Base-by-base conservation (phyloP, 352 stramenopile genomes). In the Phytophthora europaea region DNA sequence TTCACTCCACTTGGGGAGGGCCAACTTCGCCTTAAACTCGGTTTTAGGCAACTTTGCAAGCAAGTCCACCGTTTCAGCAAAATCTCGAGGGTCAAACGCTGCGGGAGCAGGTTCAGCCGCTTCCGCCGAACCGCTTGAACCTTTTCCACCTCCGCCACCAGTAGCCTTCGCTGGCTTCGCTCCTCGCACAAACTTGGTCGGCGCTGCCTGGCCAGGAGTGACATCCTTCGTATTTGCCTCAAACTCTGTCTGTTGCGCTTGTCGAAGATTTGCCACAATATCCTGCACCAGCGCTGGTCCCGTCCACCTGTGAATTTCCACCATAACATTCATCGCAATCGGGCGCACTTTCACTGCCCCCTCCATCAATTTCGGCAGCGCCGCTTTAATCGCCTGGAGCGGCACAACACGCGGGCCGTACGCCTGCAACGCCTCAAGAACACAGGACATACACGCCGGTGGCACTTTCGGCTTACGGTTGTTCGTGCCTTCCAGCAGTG, bases 391-490 rank as follows among this genome's bases (percentile, higher is more conserved):
- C 0, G 78, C 72, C 67, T 85, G 82, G 10, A 97, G 40, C 5
- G 91, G 86, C 10, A 96, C 70, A 7, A 95, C 79, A 13, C 81
- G 83, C 1, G 89, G 89, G n/a, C 91, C 91, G 55, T 95, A 97
- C 7, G 83, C 86, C 62, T 93, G 92, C 23, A 97, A 77, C 8
- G 83, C 79, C 38, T 96, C 89, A 0, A 96, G 65, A 13, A 90
- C 86, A 56, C 75, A 85, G 3, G 75, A 72, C 0, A 86, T 74
- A 82, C 91, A 96, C 0, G 86, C 88, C 12, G 91, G 88, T 20
- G 91, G 89, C 0, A 95, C 89, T 33, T 97, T 97, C 1, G 89
- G 91, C 58, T 97, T 97, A 47, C 91, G 92, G 68, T 96, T 95
- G 47, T 90, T 93, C 3, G 89, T 93, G 31, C 89, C 91, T 88